Percentiles rank a stretch among this genome's conserved stretches.
Conservation (phyloP, 2,329 filamentous ascomycete genomes). For the Fusarium pilosicola region DNA sequence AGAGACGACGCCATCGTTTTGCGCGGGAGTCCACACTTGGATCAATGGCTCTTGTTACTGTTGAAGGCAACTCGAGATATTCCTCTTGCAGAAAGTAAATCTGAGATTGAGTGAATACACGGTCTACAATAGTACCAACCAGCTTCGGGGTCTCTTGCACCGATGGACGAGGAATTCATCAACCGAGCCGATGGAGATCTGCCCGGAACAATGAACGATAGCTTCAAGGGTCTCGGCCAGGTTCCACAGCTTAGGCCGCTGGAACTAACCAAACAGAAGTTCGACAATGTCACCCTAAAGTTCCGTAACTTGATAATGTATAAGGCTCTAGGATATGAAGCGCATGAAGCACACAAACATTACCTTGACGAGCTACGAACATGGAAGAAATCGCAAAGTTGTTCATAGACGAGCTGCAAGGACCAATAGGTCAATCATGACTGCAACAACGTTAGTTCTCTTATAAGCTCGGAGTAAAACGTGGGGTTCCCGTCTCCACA, state of each 20-base stretch:
- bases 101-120: neutral
- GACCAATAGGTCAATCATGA: neutral
- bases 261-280: slow-evolving; percentile 27
- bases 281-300: slow-evolving; percentile 5
- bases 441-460: neutral
- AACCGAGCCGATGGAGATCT: slow-evolving; percentile 20
- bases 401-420: neutral
- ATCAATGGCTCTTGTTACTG: neutral
- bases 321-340: neutral
- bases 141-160: slow-evolving; percentile 21
- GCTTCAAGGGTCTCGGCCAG: slow-evolving; percentile 13
- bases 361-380: too few relatives aligned
- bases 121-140: neutral
- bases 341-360: neutral
- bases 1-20: neutral
- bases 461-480: neutral
- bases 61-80: neutral
- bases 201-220: neutral
- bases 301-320: neutral
- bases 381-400: neutral
- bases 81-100: neutral
- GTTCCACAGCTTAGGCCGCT: slow-evolving; percentile 24
- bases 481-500: slow-evolving; percentile 23
- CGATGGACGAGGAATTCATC: slow-evolving; percentile 9
- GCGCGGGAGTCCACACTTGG: neutral